Evolutionary conservation across 768 basidiomycete species (phyloP).

Genomic region (Phaeolepiota aurea): DNA sequence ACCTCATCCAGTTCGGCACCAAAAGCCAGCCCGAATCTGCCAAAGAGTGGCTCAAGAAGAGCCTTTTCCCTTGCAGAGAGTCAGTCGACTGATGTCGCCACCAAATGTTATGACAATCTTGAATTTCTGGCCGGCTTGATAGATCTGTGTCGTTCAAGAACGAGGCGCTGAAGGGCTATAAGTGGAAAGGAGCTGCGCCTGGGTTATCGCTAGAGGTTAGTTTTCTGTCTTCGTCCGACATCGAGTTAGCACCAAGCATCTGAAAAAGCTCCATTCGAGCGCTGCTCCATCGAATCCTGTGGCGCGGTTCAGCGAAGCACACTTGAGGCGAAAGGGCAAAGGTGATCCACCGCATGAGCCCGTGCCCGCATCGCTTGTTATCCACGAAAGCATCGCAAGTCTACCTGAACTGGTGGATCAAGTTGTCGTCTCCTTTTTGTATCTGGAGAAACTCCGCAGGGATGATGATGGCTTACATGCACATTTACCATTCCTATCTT

Average conservation of each 20-base stretch:
- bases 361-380: slow-evolving; percentile 4
- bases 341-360: no score
- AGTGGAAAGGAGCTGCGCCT: slow-evolving; percentile 9
- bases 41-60: slow-evolving; percentile 9
- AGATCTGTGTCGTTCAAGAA: slow-evolving; percentile 8
- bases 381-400: slow-evolving; percentile 3
- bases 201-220: slow-evolving; percentile 9
- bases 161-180: slow-evolving; percentile 4
- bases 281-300: not conserved
- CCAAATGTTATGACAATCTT: not conserved
- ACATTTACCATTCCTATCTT: not conserved
- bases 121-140: not conserved
- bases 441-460: slow-evolving; percentile 9
- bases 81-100: no score
- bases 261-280: not conserved
- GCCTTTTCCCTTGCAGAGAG: slow-evolving; percentile 9
- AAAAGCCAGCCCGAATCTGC: slow-evolving; percentile 3
- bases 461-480: slow-evolving; percentile 9
- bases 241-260: not conserved
- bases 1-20: slow-evolving; percentile 3
- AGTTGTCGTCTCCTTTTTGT: slow-evolving; percentile 9
- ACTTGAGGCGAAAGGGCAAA: not conserved
- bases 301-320: not conserved
- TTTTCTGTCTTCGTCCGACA: not conserved
- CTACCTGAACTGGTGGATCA: slow-evolving; percentile 4